Base-by-base conservation (phyloP, 805 yeast genomes). In the Barnettozyma californica region DNA sequence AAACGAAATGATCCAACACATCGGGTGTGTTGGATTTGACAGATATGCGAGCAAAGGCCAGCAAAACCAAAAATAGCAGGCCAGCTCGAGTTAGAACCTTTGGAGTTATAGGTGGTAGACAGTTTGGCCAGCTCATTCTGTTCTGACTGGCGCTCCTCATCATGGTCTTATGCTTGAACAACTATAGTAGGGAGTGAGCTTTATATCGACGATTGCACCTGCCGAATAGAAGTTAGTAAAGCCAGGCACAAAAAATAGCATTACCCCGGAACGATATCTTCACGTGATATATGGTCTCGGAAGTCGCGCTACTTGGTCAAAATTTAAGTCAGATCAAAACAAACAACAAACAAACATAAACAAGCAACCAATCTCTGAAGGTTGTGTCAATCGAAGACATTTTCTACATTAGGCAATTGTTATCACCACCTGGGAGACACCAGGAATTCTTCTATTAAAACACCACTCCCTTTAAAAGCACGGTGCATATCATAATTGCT, bases 231-330 rank as follows among this genome's bases (percentile, higher is more conserved):
- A 23, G 25, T 23, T n/a, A n/a, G n/a, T n/a, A n/a, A n/a, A n/a
- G n/a, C n/a, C n/a, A n/a, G n/a, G n/a, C n/a, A n/a, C n/a, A 23
- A 23, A 23, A 23, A 23, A 23, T 8, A 23, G 7, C 25, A 23
- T 5, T 23, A 5, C 7, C 33, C 11, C 33, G 33, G 33, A 29
- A 26, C 3, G 7, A 26, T 13, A 10, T 13, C n/a, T 29, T 21
- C 43, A 40, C 43, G 43, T 40, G 41, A 38, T 13, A 11, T 3
- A 13, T 3, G 5, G 4, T 16, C 33, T 29, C 44, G 44, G 44
- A 31, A 42, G 44, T 31, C 44, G 38, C 44, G 44, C 35, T 27
- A 8, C 21, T 11, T 23, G 19, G 11, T 29, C 38, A 23, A 42
- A 42, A 42, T 31, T 19, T 2, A 38, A 25, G 7, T 14, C 19